Conservation (phyloP, 495 filamentous ascomycete species). For the Tuber brumale region DNA sequence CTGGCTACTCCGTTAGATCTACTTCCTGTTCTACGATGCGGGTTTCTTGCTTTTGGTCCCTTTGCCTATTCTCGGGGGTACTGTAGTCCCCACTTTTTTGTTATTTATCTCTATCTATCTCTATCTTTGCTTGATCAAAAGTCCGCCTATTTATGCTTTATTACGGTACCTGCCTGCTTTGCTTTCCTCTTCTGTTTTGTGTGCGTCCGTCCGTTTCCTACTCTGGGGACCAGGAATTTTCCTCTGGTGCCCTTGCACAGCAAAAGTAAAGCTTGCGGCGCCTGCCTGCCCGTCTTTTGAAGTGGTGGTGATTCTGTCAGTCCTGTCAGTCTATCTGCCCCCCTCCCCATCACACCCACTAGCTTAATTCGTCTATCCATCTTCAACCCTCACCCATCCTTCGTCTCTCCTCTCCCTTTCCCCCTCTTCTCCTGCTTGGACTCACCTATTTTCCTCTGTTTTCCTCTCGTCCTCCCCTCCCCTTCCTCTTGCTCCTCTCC, state of each 20-base stretch:
- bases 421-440: slow-evolving; percentile 9
- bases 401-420: slow-evolving; percentile 41
- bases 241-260: background rate
- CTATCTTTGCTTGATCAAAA: background rate
- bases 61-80: background rate
- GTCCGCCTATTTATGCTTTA: background rate
- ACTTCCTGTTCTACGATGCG: background rate
- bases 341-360: slow-evolving; percentile 10
- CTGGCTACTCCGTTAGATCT: background rate
- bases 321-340: slow-evolving; percentile 13
- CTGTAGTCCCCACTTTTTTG: background rate
- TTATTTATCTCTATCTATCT: background rate
- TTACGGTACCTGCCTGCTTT: background rate
- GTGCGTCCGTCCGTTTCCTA: background rate
- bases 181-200: background rate
- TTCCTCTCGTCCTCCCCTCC: background rate
- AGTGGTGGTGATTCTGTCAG: background rate
- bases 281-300: background rate
- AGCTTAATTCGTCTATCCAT: slow-evolving; percentile 18
- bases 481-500: background rate
- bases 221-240: background rate
- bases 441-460: background rate
- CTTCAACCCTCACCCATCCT: slow-evolving; percentile 43
- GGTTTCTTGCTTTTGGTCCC: background rate
- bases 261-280: slow-evolving; percentile 2